phyloP scores from a whole-genome alignment of 352 stramenopile genomes.

The Phytophthora niederhauseri region DNA sequence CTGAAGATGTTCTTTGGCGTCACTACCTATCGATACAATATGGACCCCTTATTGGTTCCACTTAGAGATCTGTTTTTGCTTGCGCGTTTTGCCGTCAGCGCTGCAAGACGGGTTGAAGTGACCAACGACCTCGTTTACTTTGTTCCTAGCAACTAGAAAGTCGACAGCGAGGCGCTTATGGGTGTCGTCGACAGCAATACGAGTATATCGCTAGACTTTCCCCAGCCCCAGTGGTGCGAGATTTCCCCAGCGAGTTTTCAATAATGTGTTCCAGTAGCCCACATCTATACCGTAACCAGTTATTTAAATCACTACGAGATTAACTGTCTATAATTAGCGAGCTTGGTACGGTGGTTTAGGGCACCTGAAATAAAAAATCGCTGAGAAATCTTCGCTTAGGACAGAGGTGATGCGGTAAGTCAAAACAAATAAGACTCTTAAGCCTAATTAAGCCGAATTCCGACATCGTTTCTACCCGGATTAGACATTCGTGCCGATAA shows the following conservation, averaged over 20 bases:
- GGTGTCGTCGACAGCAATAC: conserved; percentile 21
- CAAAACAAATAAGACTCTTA: too few species aligned
- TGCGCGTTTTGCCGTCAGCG: background rate
- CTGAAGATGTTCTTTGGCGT: background rate
- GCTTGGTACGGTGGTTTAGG: background rate
- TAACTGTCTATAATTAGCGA: background rate
- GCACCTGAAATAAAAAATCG: too few species aligned
- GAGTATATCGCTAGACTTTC: conserved; percentile 2
- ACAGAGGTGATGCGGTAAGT: too few species aligned
- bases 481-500: too few species aligned
- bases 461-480: too few species aligned
- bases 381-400: too few species aligned
- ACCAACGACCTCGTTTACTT: background rate
- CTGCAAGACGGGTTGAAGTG: conserved; percentile 2
- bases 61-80: conserved; percentile 14
- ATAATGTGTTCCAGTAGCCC: background rate
- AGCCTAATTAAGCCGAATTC: too few species aligned
- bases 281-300: too few species aligned
- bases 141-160: background rate
- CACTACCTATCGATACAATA: background rate
- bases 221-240: conserved; percentile 9
- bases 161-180: background rate
- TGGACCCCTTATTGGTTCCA: conserved; percentile 3
- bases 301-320: too few species aligned
- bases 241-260: background rate